Evolutionary conservation across 352 stramenopile species (phyloP).

Genomic region (Pythium guiyangense): DNA sequence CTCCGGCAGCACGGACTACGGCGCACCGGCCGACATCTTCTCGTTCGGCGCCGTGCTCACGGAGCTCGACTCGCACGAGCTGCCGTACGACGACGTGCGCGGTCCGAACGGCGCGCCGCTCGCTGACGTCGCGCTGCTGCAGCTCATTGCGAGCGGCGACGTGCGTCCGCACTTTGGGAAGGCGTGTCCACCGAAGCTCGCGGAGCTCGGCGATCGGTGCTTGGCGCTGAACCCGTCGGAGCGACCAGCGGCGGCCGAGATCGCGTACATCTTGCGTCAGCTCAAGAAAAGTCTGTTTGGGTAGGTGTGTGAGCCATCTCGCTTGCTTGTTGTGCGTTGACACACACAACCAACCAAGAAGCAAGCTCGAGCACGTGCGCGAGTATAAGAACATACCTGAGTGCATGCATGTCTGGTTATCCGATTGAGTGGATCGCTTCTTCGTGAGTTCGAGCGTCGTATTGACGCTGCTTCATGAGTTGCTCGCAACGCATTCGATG

Average conservation of each 20-base stretch:
- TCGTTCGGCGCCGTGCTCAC: constrained; percentile 35
- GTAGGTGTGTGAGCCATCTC: too few species aligned
- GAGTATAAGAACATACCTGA: too few species aligned
- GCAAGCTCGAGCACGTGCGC: too few species aligned
- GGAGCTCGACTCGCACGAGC: constrained; percentile 35
- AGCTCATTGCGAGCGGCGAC: constrained; percentile 25
- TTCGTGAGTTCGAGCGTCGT: too few species aligned
- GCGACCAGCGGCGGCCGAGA: background rate
- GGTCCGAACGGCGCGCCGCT: constrained; percentile 19
- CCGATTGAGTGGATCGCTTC: too few species aligned
- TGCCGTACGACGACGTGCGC: constrained; percentile 29
- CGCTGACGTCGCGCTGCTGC: constrained; percentile 30
- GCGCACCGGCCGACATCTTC: constrained; percentile 28
- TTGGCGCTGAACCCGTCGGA: background rate
- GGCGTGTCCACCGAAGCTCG: too few species aligned
- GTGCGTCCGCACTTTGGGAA: constrained; percentile 30
- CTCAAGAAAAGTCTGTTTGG: too few species aligned
- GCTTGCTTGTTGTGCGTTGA: too few species aligned
- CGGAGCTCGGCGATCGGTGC: background rate
- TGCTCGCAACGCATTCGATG: too few species aligned
- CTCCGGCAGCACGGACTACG: constrained; percentile 20
- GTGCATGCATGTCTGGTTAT: too few species aligned
- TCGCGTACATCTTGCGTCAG: background rate
- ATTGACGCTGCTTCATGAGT: too few species aligned
- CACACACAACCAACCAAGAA: too few species aligned